Base-by-base conservation (phyloP, 1,284 basidiomycete genomes). In the Hypsizygus ulmarius region DNA sequence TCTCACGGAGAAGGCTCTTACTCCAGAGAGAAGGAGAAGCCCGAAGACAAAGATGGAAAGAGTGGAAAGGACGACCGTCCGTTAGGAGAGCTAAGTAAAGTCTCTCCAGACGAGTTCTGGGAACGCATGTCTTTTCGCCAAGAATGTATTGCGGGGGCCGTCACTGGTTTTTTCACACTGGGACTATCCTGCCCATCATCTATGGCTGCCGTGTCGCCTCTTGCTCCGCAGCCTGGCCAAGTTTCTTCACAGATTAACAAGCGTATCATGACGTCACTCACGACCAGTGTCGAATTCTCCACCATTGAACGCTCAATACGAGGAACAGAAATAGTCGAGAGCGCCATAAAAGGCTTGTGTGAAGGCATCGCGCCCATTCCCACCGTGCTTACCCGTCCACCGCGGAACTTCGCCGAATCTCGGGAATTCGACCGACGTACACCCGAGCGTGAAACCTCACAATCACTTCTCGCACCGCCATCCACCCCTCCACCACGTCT, bases 71-170 rank as follows among this genome's bases (percentile, higher is more conserved):
- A 72, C 66, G 48, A 66, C 61, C 52, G 57, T 55, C 52, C 69
- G 46, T 47, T 68, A 36, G 82, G 78, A 37, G 79, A 84, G 59
- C 67, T 87, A 39, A 66, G 63, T 15, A 75, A 72, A 54, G 83
- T 87, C 52, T 64, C 71, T 0, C 62, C 79, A 25, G 86, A 85
- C 42, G 93, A 96, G 62, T 97, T 94, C 67, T 96, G 93, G 90
- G 92, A 94, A 66, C 77, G 92, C 11, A 93, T 97, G 87, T 92
- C 87, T 19, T 95, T 90, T 68, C 78, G 94, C 28, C 94, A 97
- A 62, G 94, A 97, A 65, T 97, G 94, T 62, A 79, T 87, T 37
- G 74, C 84, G 54, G 77, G 93, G 2, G 88, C 90, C 3, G 77
- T 95, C 10, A 95, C 92, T 1, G 93, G 89, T 0, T 97, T 97